These are phyloP conservation scores for Monosporascus cannonballus DNA, from an alignment of 2,329 filamentous ascomycete genomes.

Conservation along the genomic window DNA sequence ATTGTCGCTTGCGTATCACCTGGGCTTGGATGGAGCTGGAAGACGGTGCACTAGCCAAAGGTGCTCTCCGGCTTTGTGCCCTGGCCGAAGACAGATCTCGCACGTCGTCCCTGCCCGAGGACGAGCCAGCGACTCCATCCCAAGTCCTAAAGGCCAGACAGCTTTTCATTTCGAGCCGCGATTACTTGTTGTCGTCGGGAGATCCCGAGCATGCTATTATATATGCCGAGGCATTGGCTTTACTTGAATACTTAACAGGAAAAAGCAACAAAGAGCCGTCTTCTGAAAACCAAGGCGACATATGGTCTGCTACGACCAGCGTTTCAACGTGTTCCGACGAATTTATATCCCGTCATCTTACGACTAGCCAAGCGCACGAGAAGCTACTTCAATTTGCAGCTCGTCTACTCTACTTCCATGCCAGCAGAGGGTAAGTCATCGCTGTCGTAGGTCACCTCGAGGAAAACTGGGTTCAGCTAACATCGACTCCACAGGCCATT, in stretches of 20 bases:
- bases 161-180: slow-evolving; percentile 45
- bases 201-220: slow-evolving; percentile 42
- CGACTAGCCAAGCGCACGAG: slow-evolving; percentile 44
- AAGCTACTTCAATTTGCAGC: slow-evolving; percentile 63
- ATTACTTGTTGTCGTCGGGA: slow-evolving; percentile 48
- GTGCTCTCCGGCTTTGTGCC: slow-evolving; percentile 34
- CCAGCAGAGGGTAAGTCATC: slow-evolving; percentile 45
- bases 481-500: slow-evolving; percentile 45
- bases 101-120: slow-evolving; percentile 7
- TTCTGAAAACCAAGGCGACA: slow-evolving; percentile 46
- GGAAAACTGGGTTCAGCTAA: slow-evolving; percentile 5
- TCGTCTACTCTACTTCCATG: slow-evolving; percentile 60
- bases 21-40: slow-evolving; percentile 65
- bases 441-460: not conserved
- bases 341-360: slow-evolving; percentile 31
- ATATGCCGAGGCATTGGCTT: slow-evolving; percentile 54
- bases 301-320: slow-evolving; percentile 41
- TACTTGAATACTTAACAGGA: slow-evolving; percentile 61
- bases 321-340: slow-evolving; percentile 37
- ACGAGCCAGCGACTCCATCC: slow-evolving; percentile 23
- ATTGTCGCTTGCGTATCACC: slow-evolving; percentile 46
- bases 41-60: slow-evolving; percentile 25
- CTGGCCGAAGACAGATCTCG: slow-evolving; percentile 26
- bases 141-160: slow-evolving; percentile 48
- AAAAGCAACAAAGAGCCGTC: slow-evolving; percentile 35